Conservation (phyloP, 768 basidiomycete genomes). For the Inosperma sp. region DNA sequence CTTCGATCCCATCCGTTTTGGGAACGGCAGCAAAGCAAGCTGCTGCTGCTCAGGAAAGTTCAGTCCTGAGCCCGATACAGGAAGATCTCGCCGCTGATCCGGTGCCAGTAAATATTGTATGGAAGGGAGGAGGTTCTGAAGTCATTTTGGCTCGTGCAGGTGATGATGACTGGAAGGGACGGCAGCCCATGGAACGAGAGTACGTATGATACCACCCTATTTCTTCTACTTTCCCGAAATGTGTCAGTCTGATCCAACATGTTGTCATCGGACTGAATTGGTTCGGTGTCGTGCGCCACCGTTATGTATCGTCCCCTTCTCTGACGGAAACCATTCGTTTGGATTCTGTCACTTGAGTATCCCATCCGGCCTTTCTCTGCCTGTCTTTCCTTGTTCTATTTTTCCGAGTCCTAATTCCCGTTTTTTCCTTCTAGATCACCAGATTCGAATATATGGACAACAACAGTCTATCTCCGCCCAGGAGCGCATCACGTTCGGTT, state of each 20-base stretch:
- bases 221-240: conserved; percentile 9
- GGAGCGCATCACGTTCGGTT: conserved; percentile 95
- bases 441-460: conserved; percentile 29
- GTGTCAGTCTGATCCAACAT: no score
- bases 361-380: no score
- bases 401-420: conserved; percentile 6
- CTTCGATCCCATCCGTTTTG: conserved; percentile 57
- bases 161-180: conserved; percentile 72
- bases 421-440: conserved; percentile 24
- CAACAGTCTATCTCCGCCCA: conserved; percentile 58
- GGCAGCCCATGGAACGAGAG: conserved; percentile 61
- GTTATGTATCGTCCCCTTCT: no score
- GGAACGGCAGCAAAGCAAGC: conserved; percentile 27
- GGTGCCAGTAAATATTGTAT: conserved; percentile 51
- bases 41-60: conserved; percentile 13
- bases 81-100: conserved; percentile 27
- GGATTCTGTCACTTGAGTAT: no score
- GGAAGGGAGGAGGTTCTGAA: conserved; percentile 59
- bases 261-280: no score
- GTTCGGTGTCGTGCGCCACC: no score
- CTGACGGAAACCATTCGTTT: no score
- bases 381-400: conserved; percentile 9
- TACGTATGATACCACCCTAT: conserved; percentile 35
- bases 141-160: conserved; percentile 70
- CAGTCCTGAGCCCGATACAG: conserved; percentile 12